Base-by-base conservation (phyloP, 2,329 filamentous ascomycete species). In the Alternaria conjuncta region DNA sequence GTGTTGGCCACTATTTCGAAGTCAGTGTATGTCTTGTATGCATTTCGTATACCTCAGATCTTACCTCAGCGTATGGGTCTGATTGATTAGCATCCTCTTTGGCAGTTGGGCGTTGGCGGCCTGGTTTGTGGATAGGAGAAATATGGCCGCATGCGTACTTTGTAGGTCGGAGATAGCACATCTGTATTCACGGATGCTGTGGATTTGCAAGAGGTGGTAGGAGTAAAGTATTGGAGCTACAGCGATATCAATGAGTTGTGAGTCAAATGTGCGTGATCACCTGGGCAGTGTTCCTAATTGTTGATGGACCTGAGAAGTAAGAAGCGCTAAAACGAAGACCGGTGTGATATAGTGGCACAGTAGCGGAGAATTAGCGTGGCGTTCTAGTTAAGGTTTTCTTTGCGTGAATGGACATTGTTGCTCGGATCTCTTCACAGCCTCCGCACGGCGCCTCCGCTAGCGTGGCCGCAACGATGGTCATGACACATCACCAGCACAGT, bases 141-240 rank as follows among this genome's bases (percentile, higher is more conserved):
- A 55, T 10, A 32, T 64, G 64, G 12, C 23, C 32, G 55, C 64
- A 67, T 7, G 55, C 47, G 53, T 67, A 67, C 55, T 56, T 62
- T 3, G 64, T 64, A 21, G 23, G 58, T 20, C 21, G 49, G 23
- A 62, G 25, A 32, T 55, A 54, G 43, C 61, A 64, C 64, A 67
- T 67, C 21, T 46, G 12, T 36, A 18, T 9, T 9, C n/a, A 53
- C 7, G 12, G 18, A 44, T 18, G 41, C 20, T 23, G 11, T 13
- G 21, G 28, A 8, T 32, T 51, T 13, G 18, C 15, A 23, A n/a
- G 6, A 10, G n/a, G 23, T 15, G 15, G 10, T 20, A 18, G 53
- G 23, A 15, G 13, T 21, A 15, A 13, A 23, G 36, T 41, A 5
- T 23, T 15, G 10, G 49, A 25, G 6, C n/a, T 53, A 9, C n/a